Base-by-base conservation (phyloP, 495 filamentous ascomycete species). In the Wilcoxina mikolae region DNA sequence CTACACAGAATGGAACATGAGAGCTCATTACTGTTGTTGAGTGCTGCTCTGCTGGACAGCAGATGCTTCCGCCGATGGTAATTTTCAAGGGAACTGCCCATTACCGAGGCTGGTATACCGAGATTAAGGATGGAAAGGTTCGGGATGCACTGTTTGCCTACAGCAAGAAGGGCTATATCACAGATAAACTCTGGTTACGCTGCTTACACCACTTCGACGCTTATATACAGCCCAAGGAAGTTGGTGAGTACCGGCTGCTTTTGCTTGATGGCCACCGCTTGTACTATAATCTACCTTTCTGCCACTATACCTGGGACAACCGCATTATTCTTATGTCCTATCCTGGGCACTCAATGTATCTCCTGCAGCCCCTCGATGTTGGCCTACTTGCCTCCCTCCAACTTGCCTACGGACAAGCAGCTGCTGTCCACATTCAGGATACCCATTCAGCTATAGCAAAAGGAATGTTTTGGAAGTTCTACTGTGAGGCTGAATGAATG, bases 1-100 rank as follows among this genome's bases (percentile, higher is more conserved):
- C 31, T 38, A 38, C 31, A 38, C 31, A 38, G 31, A 26, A 51
- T 31, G 23, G 48, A 12, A 31, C 4, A 28, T 9, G 48, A 22
- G 48, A 51, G 48, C 27, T 51, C 26, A 51, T 51, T 31, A 51
- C 3, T 3, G 27, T 51, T 20, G 27, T 51, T 3, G 48, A 51
- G 27, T 15, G 22, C 3, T 15, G 26, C 28, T 12, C 10, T 31
- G 48, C 20, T 3, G 20, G n/a, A 1, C n/a, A 15, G 31, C 15
- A 3, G 3, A 27, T 51, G n/a, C 48, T 51, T 15, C 28, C 48
- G n/a, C 48, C 48, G 1, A 22, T 51, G 0, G 4, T 51, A 10
- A 51, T 51, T 28, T 51, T 25, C 22, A 51, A 51, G 22, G 48
- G 48, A 1, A 3, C 27, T 2, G 48, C 28, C 26, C 48, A 51